Evolutionary conservation across 176 grass and related monocot genomes (phyloP).

Genomic region (Carex scoparia): DNA sequence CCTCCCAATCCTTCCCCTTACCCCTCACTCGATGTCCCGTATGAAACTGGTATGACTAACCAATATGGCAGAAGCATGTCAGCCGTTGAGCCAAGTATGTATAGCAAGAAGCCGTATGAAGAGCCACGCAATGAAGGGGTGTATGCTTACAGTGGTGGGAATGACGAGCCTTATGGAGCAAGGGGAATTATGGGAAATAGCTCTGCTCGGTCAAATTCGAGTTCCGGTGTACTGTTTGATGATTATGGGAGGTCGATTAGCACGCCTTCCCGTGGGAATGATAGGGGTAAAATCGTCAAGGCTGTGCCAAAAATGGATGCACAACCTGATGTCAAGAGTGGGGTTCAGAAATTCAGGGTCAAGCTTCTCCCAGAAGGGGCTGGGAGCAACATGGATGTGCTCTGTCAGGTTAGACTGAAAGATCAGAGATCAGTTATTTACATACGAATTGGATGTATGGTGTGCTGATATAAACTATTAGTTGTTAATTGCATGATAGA

Average conservation of each 20-base stretch:
- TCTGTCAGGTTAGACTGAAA: slow-evolving; percentile 62
- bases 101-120: slow-evolving; percentile 31
- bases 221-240: slow-evolving; percentile 57
- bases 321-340: slow-evolving; percentile 54
- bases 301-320: slow-evolving; percentile 85
- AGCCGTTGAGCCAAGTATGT: slow-evolving; percentile 42
- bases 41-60: slow-evolving; percentile 14
- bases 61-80: slow-evolving; percentile 35
- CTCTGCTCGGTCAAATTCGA: slow-evolving; percentile 9
- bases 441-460: background rate
- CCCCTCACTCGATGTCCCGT: slow-evolving; percentile 46
- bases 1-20: slow-evolving; percentile 43
- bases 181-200: slow-evolving; percentile 40
- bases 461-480: background rate
- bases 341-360: slow-evolving; percentile 93
- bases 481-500: background rate
- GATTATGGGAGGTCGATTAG: slow-evolving; percentile 93
- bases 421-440: background rate
- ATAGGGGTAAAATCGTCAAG: slow-evolving; percentile 63
- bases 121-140: slow-evolving; percentile 52
- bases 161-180: slow-evolving; percentile 63
- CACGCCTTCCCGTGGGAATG: slow-evolving; percentile 20
- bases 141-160: slow-evolving; percentile 69
- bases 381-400: slow-evolving; percentile 80
- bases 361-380: slow-evolving; percentile 82